phyloP scores from a whole-genome alignment of 164 flowering plant genomes.

The Piper betle region DNA sequence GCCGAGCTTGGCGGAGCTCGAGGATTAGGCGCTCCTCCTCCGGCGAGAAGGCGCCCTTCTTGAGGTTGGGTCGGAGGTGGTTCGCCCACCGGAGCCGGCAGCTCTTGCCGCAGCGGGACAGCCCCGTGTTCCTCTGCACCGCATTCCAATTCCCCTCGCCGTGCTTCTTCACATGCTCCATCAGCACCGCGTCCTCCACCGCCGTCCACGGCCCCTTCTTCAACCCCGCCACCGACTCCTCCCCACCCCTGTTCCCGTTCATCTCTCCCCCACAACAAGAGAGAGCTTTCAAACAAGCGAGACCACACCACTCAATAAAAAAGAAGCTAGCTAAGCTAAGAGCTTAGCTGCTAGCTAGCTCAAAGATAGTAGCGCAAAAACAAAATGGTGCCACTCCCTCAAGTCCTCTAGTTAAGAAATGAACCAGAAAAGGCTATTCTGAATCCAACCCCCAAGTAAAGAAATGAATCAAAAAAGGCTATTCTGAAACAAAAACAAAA shows the following conservation, averaged over 20 bases:
- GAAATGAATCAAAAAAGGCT: too few relatives aligned
- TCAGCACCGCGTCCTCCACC: slow-evolving; percentile 51
- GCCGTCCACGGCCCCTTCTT: slow-evolving; percentile 82
- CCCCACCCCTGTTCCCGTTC: background rate
- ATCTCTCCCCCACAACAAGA: background rate
- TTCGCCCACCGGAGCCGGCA: slow-evolving; percentile 69
- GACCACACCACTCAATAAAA: background rate
- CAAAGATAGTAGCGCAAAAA: background rate
- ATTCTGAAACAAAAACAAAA: too few relatives aligned
- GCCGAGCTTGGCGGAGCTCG: slow-evolving; percentile 57
- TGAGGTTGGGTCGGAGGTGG: slow-evolving; percentile 66
- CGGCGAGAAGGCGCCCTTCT: slow-evolving; percentile 55
- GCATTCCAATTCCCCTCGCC: slow-evolving; percentile 89
- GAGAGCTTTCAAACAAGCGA: background rate
- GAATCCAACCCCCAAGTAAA: background rate
- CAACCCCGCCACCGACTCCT: slow-evolving; percentile 6
- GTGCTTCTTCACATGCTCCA: slow-evolving; percentile 55
- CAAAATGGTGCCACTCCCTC: background rate
- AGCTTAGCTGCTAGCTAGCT: background rate
- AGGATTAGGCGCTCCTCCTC: slow-evolving; percentile 57
- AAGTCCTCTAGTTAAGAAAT: background rate
- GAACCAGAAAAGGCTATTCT: background rate
- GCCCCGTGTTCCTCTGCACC: slow-evolving; percentile 50
- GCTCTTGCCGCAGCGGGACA: slow-evolving; percentile 43
- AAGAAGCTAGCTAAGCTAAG: background rate